A percentile compares a stretch with the other conserved stretches of the same genome.
phyloP scores from a whole-genome alignment of 768 basidiomycete genomes.

The Mycena polygramma region DNA sequence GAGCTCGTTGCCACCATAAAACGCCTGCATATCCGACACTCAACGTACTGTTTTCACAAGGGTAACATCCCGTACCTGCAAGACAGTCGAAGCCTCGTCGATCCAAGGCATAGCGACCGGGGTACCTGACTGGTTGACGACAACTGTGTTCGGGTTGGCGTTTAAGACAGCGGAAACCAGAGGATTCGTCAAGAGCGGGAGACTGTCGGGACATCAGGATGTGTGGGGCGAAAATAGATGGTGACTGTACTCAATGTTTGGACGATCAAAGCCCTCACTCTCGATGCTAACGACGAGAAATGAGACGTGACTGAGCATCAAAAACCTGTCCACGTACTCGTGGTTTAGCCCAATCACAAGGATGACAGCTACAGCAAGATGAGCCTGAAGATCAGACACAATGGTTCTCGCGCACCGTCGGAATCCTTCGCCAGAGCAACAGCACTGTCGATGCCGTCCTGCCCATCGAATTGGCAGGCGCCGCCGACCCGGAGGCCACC shows the following conservation, averaged over 20 bases:
- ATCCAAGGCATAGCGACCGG: conserved; percentile 71
- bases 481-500: conserved; percentile 56
- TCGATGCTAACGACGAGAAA: conserved; percentile 55
- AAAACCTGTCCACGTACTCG: conserved; percentile 51
- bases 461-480: conserved; percentile 48
- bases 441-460: conserved; percentile 58
- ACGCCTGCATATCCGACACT: conserved; percentile 50
- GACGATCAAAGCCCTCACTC: conserved; percentile 71
- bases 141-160: conserved; percentile 67
- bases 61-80: conserved; percentile 29
- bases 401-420: conserved; percentile 49
- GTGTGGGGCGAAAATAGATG: not conserved
- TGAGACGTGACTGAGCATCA: not conserved
- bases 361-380: conserved; percentile 51
- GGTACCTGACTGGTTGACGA: conserved; percentile 70
- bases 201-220: conserved; percentile 39
- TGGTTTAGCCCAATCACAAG: conserved; percentile 69
- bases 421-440: conserved; percentile 52
- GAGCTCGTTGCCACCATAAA: conserved; percentile 68
- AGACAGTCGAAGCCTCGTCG: conserved; percentile 47
- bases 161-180: conserved; percentile 62
- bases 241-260: conserved; percentile 55
- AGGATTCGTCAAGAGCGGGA: conserved; percentile 65
- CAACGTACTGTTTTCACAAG: too few species aligned
- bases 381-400: not conserved